phyloP scores from a whole-genome alignment of 2,329 filamentous ascomycete species.

The Scleromitrula shiraiana region DNA sequence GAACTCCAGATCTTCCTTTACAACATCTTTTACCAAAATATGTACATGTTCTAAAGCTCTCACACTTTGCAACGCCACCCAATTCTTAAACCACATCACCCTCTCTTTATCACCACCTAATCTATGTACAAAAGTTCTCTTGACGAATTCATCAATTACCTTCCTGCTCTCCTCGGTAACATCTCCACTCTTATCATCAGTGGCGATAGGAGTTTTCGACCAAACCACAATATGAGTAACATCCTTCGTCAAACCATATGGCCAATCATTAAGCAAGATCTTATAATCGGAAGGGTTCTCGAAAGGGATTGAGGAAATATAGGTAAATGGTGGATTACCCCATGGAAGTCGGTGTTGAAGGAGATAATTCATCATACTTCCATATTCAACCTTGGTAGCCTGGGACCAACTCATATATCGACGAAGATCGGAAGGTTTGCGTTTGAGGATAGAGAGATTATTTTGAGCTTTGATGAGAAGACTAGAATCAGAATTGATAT shows the following conservation, averaged over 20 bases:
- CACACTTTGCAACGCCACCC: conserved; percentile 81
- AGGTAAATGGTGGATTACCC: conserved; percentile 51
- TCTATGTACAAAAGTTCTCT: conserved; percentile 56
- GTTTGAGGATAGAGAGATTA: conserved; percentile 65
- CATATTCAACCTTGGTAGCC: conserved; percentile 62
- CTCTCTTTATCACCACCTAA: conserved; percentile 41
- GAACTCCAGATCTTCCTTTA: conserved; percentile 41
- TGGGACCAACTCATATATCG: conserved; percentile 72
- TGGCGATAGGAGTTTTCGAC: conserved; percentile 75
- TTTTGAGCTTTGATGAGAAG: conserved; percentile 39
- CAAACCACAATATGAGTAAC: conserved; percentile 84
- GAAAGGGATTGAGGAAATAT: conserved; percentile 36
- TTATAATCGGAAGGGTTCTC: conserved; percentile 50
- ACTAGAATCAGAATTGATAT: not conserved
- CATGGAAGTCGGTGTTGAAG: conserved; percentile 63
- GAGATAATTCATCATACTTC: conserved; percentile 73
- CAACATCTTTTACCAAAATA: conserved; percentile 54
- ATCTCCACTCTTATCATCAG: conserved; percentile 62
- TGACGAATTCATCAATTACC: conserved; percentile 61
- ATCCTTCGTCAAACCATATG: conserved; percentile 63
- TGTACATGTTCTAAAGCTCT: conserved; percentile 86
- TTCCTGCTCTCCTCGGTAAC: conserved; percentile 59
- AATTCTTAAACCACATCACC: conserved; percentile 90
- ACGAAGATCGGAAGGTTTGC: conserved; percentile 71
- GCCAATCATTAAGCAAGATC: conserved; percentile 87